phyloP scores from a whole-genome alignment of 2,329 filamentous ascomycete species.

The Cercospora janseana region DNA sequence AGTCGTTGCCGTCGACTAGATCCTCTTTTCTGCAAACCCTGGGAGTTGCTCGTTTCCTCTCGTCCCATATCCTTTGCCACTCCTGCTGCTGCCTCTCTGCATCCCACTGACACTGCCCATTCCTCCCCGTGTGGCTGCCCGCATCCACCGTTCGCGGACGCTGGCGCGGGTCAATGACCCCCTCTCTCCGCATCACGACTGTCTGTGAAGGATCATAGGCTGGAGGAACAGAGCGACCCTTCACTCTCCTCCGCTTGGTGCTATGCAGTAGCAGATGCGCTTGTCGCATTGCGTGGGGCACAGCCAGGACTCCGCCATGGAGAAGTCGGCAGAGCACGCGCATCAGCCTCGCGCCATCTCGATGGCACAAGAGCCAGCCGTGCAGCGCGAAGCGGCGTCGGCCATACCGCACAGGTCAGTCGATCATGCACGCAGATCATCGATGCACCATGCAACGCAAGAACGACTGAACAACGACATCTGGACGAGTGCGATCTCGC shows the following conservation, averaged over 20 bases:
- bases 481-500: conserved; percentile 43
- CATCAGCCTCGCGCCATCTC: conserved; percentile 23
- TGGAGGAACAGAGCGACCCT: not conserved
- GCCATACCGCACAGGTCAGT: conserved; percentile 15
- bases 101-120: no score
- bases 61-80: not conserved
- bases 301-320: conserved; percentile 21
- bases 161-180: no score
- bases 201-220: not conserved
- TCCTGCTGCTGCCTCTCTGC: not conserved
- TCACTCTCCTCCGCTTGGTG: not conserved
- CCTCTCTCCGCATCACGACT: not conserved
- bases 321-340: conserved; percentile 20
- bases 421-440: conserved; percentile 19
- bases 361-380: conserved; percentile 27
- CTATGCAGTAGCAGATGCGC: conserved; percentile 3
- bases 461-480: conserved; percentile 30
- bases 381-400: conserved; percentile 25
- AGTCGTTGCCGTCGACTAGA: not conserved
- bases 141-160: no score
- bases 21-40: conserved; percentile 2
- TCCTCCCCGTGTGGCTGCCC: not conserved
- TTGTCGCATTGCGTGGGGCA: not conserved
- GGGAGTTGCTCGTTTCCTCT: not conserved
- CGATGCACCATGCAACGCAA: conserved; percentile 12